phyloP scores from a whole-genome alignment of 352 stramenopile genomes.

The Globisporangium orthogonon region DNA sequence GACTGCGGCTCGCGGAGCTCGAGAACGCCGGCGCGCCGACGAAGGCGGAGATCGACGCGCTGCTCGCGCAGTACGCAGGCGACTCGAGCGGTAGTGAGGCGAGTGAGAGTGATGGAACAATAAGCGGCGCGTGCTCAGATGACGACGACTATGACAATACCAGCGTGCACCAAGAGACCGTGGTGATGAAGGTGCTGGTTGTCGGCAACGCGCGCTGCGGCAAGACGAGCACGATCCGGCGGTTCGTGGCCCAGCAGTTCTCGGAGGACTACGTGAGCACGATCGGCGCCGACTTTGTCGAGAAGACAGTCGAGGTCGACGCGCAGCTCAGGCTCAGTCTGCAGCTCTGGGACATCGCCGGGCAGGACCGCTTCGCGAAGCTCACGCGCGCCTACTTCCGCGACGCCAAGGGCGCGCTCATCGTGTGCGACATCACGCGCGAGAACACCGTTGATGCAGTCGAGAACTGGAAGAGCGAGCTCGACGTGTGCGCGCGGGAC shows the following conservation, averaged over 20 bases:
- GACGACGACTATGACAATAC: constrained; percentile 7
- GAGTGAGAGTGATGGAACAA: not conserved
- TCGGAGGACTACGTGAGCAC: constrained; percentile 82
- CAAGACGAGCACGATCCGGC: constrained; percentile 84
- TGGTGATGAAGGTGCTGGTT: constrained; percentile 85
- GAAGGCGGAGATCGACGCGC: constrained; percentile 51
- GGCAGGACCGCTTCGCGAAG: constrained; percentile 86
- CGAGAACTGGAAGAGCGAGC: constrained; percentile 74
- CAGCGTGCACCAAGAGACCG: constrained; percentile 20
- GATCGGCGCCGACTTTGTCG: constrained; percentile 82
- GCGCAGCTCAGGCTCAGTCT: constrained; percentile 50
- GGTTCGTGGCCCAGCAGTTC: constrained; percentile 67
- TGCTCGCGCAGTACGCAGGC: constrained; percentile 50
- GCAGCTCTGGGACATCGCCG: constrained; percentile 87
- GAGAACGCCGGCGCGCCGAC: constrained; percentile 34
- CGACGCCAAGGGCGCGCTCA: constrained; percentile 71
- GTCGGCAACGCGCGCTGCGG: constrained; percentile 84
- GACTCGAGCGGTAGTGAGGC: constrained; percentile 14
- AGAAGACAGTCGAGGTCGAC: constrained; percentile 72
- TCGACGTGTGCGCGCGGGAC: constrained; percentile 56
- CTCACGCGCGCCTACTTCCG: constrained; percentile 84
- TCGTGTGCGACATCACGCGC: constrained; percentile 86
- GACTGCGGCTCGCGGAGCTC: constrained; percentile 37
- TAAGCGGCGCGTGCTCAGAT: constrained; percentile 10
- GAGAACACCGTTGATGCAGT: constrained; percentile 84